Evolutionary conservation across 1,284 basidiomycete genomes (phyloP).

Genomic region (Papiliotrema flavescens): DNA sequence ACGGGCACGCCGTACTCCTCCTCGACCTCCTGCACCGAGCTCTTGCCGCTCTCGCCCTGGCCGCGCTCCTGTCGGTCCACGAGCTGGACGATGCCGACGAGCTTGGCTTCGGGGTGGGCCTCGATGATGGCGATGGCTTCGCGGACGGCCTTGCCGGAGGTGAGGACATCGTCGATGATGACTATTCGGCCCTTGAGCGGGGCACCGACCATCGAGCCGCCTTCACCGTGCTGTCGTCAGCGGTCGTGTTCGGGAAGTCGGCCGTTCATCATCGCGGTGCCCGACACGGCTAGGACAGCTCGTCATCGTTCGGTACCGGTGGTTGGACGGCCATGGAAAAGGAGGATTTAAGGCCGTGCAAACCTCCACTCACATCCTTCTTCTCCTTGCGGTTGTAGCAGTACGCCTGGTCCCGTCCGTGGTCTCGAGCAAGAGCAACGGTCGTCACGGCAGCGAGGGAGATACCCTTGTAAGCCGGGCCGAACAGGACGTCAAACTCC

Average conservation of each 20-base stretch:
- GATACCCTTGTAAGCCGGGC: constrained; percentile 98
- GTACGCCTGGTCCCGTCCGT: constrained; percentile 69
- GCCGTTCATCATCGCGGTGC: too few relatives aligned
- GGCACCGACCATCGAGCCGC: constrained; percentile 87
- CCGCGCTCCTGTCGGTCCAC: constrained; percentile 89
- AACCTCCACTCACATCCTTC: constrained; percentile 59
- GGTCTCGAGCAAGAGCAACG: constrained; percentile 66
- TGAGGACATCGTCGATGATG: constrained; percentile 95
- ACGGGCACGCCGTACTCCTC: constrained; percentile 63
- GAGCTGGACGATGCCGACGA: constrained; percentile 87
- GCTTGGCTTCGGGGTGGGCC: constrained; percentile 62
- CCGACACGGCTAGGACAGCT: too few relatives aligned
- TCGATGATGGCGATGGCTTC: constrained; percentile 71
- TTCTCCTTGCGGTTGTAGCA: constrained; percentile 94
- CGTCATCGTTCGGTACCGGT: too few relatives aligned
- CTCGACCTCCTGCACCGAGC: constrained; percentile 83
- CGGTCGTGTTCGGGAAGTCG: neutral
- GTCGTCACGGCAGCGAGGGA: constrained; percentile 86
- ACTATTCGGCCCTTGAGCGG: constrained; percentile 78
- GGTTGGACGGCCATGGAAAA: neutral
- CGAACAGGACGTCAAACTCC: constrained; percentile 86
- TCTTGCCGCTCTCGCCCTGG: constrained; percentile 52
- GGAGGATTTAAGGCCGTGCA: neutral
- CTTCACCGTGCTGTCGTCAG: constrained; percentile 71
- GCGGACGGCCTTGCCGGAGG: constrained; percentile 87